Conservation (phyloP, 495 filamentous ascomycete species). For the Lentithecium fluviatile region DNA sequence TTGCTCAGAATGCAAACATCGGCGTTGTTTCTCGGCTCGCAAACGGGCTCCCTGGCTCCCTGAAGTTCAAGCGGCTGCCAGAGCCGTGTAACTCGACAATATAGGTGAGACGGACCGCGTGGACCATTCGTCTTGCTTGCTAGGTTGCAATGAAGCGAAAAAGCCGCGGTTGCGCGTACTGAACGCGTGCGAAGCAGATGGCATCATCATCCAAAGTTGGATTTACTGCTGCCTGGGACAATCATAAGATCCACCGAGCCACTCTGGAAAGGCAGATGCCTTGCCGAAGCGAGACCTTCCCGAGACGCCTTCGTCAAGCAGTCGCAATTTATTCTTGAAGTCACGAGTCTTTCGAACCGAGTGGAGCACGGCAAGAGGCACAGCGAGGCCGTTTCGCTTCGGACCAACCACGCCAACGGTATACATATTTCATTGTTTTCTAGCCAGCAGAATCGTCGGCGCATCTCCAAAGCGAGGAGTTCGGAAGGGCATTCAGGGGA, state of each 20-base stretch:
- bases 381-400: background rate
- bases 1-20: conserved; percentile 24
- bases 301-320: too few species aligned
- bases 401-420: conserved; percentile 1
- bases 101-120: background rate
- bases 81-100: background rate
- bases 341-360: background rate
- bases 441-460: background rate
- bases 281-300: too few species aligned
- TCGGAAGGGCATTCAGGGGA: background rate
- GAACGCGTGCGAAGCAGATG: background rate
- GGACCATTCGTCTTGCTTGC: background rate
- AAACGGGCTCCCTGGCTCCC: background rate
- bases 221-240: too few species aligned
- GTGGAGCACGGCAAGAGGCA: background rate
- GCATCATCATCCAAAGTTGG: too few species aligned
- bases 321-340: too few species aligned
- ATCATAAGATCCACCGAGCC: too few species aligned
- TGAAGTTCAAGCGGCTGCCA: background rate
- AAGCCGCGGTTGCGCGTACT: background rate
- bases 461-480: background rate
- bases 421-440: conserved; percentile 2
- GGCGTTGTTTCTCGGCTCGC: too few species aligned
- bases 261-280: too few species aligned
- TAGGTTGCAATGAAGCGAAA: background rate